Evolutionary conservation across 345 rosid species (phyloP).

Genomic region (Melastoma malabathricum): DNA sequence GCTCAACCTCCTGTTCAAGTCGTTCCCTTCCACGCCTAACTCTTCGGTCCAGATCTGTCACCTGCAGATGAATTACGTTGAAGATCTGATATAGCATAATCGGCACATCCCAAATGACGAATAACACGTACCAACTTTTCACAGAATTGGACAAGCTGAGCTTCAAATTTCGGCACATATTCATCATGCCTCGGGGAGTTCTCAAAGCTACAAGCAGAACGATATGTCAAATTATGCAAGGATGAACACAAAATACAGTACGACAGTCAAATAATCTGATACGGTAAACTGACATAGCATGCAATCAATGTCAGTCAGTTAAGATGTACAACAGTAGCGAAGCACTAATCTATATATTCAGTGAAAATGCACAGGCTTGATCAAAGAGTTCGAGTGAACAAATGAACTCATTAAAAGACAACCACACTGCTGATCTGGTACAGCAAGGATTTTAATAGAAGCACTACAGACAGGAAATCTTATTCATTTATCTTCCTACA

Average conservation of each 20-base stretch:
- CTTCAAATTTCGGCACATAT: constrained; percentile 70
- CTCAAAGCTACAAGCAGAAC: constrained; percentile 59
- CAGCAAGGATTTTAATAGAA: too few relatives aligned
- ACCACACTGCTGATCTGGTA: too few relatives aligned
- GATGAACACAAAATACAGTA: too few relatives aligned
- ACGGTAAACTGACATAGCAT: not conserved
- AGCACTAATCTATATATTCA: not conserved
- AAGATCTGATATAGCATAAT: not conserved
- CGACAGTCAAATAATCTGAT: too few relatives aligned
- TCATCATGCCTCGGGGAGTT: constrained; percentile 67
- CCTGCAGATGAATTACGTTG: constrained; percentile 24
- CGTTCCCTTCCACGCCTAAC: constrained; percentile 97
- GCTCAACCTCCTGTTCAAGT: constrained; percentile 82
- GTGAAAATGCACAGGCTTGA: too few relatives aligned
- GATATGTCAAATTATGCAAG: not conserved
- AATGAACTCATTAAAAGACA: too few relatives aligned
- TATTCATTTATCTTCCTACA: too few relatives aligned
- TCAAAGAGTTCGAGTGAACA: too few relatives aligned
- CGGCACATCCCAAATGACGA: not conserved
- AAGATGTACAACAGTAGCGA: not conserved
- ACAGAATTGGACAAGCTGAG: constrained; percentile 83
- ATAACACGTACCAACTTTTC: constrained; percentile 67
- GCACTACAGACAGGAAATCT: too few relatives aligned
- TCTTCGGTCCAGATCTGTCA: constrained; percentile 87
- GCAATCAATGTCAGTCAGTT: not conserved